phyloP scores from a whole-genome alignment of 2,329 filamentous ascomycete species.

The Colletotrichum sojae region DNA sequence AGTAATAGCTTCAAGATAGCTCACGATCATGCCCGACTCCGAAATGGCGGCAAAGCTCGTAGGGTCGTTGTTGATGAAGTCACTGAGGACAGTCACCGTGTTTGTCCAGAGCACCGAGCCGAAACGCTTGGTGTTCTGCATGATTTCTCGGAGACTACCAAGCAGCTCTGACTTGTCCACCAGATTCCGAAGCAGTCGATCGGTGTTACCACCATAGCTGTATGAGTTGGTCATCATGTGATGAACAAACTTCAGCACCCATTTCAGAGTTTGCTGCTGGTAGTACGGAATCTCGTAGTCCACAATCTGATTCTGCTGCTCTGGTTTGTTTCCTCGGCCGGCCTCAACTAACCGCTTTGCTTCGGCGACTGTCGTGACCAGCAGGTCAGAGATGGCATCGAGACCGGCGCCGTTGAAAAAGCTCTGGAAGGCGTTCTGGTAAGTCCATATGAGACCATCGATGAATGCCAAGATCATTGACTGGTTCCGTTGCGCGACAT shows the following conservation, averaged over 20 bases:
- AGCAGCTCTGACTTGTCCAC: constrained; percentile 93
- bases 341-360: constrained; percentile 76
- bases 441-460: constrained; percentile 88
- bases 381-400: constrained; percentile 89
- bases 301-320: constrained; percentile 82
- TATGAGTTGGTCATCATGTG: constrained; percentile 90
- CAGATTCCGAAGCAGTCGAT: constrained; percentile 90
- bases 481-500: constrained; percentile 86
- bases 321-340: constrained; percentile 79
- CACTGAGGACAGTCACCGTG: constrained; percentile 90
- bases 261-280: constrained; percentile 93
- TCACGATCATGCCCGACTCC: constrained; percentile 91
- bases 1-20: constrained; percentile 86
- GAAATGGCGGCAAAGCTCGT: constrained; percentile 97
- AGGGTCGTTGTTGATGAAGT: constrained; percentile 98
- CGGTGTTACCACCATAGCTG: constrained; percentile 82
- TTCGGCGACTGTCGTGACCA: constrained; percentile 82
- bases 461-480: constrained; percentile 89
- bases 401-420: constrained; percentile 88
- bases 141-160: constrained; percentile 82
- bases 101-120: constrained; percentile 97
- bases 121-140: constrained; percentile 83
- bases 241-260: constrained; percentile 95
- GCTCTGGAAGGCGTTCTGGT: constrained; percentile 86
- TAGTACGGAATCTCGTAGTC: constrained; percentile 96